Evolutionary conservation across 78 protist species (phyloP).

Genomic region (Dictyostelium firmibasis): DNA sequence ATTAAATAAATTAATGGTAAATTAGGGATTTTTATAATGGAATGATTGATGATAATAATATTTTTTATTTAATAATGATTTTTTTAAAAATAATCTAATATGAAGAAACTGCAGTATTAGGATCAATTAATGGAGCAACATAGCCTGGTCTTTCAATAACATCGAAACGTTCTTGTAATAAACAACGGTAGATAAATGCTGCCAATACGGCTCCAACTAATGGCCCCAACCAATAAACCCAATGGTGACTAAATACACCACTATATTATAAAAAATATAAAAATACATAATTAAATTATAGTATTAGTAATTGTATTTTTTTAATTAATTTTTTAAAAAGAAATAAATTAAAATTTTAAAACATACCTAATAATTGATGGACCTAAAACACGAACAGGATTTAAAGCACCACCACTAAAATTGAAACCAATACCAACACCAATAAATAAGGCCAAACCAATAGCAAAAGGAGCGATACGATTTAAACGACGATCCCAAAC

Average conservation of each 20-base stretch:
- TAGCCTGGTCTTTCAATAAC: conserved; percentile 67
- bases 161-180: conserved; percentile 66
- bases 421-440: conserved; percentile 54
- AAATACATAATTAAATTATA: no score
- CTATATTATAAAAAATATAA: no score
- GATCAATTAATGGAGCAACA: conserved; percentile 3
- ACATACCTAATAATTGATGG: conserved; percentile 24
- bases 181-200: conserved; percentile 26
- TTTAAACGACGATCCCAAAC: conserved; percentile 51
- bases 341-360: no score
- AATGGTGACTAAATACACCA: conserved; percentile 28
- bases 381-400: conserved; percentile 61
- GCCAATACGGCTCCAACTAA: conserved; percentile 16
- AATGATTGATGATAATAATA: no score
- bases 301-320: no score
- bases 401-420: conserved; percentile 51
- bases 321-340: no score
- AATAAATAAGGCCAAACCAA: conserved; percentile 43
- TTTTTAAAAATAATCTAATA: no score
- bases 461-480: conserved; percentile 66
- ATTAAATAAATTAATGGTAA: no score
- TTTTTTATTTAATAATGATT: no score
- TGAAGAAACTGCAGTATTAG: background rate
- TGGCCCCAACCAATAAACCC: conserved; percentile 66
- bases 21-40: no score